Evolutionary conservation across 495 filamentous ascomycete species (phyloP).

Genomic region (Pyrenula massariospora): DNA sequence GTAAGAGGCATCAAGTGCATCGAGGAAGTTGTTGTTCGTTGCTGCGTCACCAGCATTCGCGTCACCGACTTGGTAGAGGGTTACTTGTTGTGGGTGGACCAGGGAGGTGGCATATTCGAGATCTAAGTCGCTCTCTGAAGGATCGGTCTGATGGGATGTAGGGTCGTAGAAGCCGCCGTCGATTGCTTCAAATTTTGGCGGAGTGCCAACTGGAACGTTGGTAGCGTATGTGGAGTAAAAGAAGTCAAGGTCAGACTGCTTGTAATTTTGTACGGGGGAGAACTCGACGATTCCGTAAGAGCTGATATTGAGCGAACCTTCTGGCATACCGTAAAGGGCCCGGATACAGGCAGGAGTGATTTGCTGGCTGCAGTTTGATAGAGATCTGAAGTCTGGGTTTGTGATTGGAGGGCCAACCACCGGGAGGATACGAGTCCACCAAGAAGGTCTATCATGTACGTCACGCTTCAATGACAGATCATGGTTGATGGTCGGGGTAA

Average conservation of each 20-base stretch:
- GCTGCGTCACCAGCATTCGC: slow-evolving; percentile 17
- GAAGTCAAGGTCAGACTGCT: slow-evolving; percentile 38
- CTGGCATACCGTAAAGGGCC: slow-evolving; percentile 32
- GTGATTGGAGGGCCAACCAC: background rate
- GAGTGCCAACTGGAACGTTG: slow-evolving; percentile 16
- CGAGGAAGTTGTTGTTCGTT: slow-evolving; percentile 27
- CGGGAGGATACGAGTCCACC: background rate
- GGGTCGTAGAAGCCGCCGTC: slow-evolving; percentile 14
- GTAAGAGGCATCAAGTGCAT: slow-evolving; percentile 39
- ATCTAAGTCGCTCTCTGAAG: slow-evolving; percentile 18
- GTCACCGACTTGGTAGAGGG: slow-evolving; percentile 38
- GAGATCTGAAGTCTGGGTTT: background rate
- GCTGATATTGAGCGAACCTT: slow-evolving; percentile 19
- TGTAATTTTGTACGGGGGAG: slow-evolving; percentile 20
- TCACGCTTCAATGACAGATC: slow-evolving; percentile 1
- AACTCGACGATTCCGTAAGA: slow-evolving; percentile 23
- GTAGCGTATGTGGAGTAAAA: slow-evolving; percentile 33
- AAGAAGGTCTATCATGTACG: background rate
- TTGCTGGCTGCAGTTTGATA: slow-evolving; percentile 16
- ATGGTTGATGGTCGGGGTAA: slow-evolving; percentile 25
- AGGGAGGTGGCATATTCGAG: slow-evolving; percentile 20
- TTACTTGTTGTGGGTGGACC: slow-evolving; percentile 34
- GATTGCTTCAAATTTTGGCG: slow-evolving; percentile 17
- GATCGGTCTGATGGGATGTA: slow-evolving; percentile 6
- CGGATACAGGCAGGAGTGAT: slow-evolving; percentile 35